Evolutionary conservation across 768 basidiomycete species (phyloP).

Genomic region (Psilocybe cubensis): DNA sequence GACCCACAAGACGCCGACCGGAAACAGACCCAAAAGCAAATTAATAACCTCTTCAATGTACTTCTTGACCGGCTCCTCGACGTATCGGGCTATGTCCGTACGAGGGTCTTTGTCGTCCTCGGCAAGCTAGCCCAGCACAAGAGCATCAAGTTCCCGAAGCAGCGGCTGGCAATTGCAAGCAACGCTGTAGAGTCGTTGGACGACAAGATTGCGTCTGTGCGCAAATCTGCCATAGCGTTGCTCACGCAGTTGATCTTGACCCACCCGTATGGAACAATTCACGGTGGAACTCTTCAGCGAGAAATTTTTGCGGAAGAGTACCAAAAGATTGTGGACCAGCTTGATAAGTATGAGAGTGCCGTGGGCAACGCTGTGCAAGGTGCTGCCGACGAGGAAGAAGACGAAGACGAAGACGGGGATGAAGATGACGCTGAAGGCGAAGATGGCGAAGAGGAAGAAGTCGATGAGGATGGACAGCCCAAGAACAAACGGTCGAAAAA

Average conservation of each 20-base stretch:
- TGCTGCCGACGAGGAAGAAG: conserved; percentile 36
- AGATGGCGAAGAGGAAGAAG: conserved; percentile 37
- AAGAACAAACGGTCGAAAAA: conserved; percentile 40
- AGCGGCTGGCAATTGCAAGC: conserved; percentile 74
- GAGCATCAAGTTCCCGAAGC: conserved; percentile 79
- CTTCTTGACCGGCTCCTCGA: conserved; percentile 90
- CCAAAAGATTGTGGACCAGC: conserved; percentile 57
- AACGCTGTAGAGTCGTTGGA: conserved; percentile 82
- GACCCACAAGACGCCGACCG: conserved; percentile 49
- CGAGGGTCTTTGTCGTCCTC: conserved; percentile 82
- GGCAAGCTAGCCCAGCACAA: conserved; percentile 75
- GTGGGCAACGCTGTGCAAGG: conserved; percentile 67
- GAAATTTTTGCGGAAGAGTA: conserved; percentile 79
- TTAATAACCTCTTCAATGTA: conserved; percentile 79
- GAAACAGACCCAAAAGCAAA: conserved; percentile 66
- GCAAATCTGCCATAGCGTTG: conserved; percentile 80
- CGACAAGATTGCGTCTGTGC: conserved; percentile 89
- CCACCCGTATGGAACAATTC: conserved; percentile 85
- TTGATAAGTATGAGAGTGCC: conserved; percentile 70
- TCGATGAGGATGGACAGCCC: conserved; percentile 30
- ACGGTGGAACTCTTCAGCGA: conserved; percentile 80
- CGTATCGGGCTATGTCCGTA: conserved; percentile 87
- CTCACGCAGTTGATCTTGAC: conserved; percentile 78
- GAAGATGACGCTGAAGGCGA: conserved; percentile 41
- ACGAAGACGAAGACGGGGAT: conserved; percentile 35